Evolutionary conservation across 2,329 filamentous ascomycete genomes (phyloP).

Genomic region (Calonectria naviculata): DNA sequence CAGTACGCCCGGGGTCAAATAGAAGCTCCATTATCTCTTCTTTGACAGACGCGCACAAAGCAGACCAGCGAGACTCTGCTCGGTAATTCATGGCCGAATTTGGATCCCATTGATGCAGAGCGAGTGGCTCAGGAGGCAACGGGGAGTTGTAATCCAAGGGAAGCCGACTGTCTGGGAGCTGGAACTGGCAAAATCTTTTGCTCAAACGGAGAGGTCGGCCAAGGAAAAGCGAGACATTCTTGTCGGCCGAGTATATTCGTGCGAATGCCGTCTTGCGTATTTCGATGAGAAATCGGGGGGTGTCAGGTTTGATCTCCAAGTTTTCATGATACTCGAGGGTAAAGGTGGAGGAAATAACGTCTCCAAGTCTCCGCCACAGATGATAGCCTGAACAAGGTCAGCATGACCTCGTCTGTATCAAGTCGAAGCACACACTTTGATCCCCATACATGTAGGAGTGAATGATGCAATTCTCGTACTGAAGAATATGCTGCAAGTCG

Average conservation of each 20-base stretch:
- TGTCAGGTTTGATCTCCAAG: conserved; percentile 24
- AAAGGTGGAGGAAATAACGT: conserved; percentile 57
- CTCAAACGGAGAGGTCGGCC: conserved; percentile 59
- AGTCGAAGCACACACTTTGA: conserved; percentile 47
- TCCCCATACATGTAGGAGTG: conserved; percentile 56
- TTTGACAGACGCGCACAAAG: conserved; percentile 19
- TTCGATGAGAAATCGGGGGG: conserved; percentile 52
- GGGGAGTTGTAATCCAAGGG: too few relatives aligned
- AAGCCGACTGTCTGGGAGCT: conserved; percentile 21
- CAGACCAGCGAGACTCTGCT: conserved; percentile 22
- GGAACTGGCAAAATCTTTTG: conserved; percentile 52
- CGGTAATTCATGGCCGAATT: conserved; percentile 1
- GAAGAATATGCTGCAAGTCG: conserved; percentile 55
- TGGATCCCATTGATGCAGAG: conserved; percentile 1
- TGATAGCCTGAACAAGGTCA: conserved; percentile 51
- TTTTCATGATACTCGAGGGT: conserved; percentile 59
- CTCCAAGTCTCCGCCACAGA: conserved; percentile 58
- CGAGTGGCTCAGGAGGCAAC: too few relatives aligned
- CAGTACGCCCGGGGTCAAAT: not conserved
- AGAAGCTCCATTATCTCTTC: conserved; percentile 22
- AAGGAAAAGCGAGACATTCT: conserved; percentile 59
- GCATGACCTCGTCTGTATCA: not conserved
- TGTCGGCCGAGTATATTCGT: conserved; percentile 57
- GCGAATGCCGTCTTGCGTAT: conserved; percentile 54
- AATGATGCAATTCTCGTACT: conserved; percentile 59